Conservation (phyloP, 1,284 basidiomycete species). For the Cryptococcus amylolentus region DNA sequence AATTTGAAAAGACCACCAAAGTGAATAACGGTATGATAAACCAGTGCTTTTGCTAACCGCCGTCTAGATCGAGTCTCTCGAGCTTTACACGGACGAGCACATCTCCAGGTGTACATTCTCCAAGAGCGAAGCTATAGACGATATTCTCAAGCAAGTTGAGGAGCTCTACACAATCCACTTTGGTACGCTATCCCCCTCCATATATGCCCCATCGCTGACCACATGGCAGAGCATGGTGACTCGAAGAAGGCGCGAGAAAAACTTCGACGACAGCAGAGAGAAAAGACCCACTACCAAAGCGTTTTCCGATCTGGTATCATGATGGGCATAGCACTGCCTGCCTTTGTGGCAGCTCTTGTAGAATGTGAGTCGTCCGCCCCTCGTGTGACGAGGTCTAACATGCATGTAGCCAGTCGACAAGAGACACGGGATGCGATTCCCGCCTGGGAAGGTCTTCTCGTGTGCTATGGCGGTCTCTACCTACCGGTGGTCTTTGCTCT, state of each 20-base stretch:
- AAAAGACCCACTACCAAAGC: conserved; percentile 70
- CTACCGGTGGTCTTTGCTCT: conserved; percentile 74
- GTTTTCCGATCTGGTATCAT: conserved; percentile 71
- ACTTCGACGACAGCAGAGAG: conserved; percentile 59
- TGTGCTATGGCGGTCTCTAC: conserved; percentile 72
- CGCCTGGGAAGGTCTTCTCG: conserved; percentile 69
- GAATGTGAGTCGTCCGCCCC: conserved; percentile 55
- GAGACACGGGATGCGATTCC: conserved; percentile 61
- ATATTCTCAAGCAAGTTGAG: conserved; percentile 71
- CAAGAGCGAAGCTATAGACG: conserved; percentile 58
- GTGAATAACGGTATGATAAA: conserved; percentile 46
- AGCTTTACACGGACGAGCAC: conserved; percentile 71
- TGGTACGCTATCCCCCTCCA: conserved; percentile 53
- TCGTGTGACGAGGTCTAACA: not conserved
- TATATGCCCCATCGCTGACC: not conserved
- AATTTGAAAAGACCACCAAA: conserved; percentile 82
- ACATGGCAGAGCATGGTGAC: conserved; percentile 67
- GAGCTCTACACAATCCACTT: conserved; percentile 68
- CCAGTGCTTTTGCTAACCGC: not conserved
- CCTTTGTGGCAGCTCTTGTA: conserved; percentile 65
- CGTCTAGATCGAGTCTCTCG: conserved; percentile 53
- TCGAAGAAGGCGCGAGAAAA: conserved; percentile 70
- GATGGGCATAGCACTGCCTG: conserved; percentile 75
- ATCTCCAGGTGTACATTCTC: conserved; percentile 54
- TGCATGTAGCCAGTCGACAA: conserved; percentile 58